phyloP scores from a whole-genome alignment of 768 basidiomycete species.

The Termitomyces sp. region DNA sequence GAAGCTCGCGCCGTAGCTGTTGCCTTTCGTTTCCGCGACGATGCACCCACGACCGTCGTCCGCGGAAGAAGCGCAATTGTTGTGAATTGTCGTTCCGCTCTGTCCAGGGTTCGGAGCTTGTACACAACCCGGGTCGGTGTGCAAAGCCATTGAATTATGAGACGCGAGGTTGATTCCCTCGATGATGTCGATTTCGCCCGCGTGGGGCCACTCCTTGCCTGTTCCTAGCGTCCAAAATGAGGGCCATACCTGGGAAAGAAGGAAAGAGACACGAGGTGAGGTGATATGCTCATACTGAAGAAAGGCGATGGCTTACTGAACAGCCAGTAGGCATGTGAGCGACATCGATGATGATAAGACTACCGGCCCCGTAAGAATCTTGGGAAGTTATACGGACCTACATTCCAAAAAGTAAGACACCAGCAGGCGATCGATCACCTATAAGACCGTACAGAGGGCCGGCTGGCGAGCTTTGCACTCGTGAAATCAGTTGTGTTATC shows the following conservation, averaged over 20 bases:
- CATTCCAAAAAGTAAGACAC: background rate
- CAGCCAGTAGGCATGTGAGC: constrained; percentile 52
- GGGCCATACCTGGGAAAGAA: constrained; percentile 33
- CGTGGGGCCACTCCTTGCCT: constrained; percentile 30
- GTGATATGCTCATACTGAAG: background rate
- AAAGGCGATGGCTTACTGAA: constrained; percentile 28
- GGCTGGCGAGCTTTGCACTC: constrained; percentile 31
- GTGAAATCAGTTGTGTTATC: constrained; percentile 58
- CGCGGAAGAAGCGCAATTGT: constrained; percentile 21
- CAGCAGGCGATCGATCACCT: background rate
- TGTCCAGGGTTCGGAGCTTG: constrained; percentile 25
- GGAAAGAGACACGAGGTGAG: background rate
- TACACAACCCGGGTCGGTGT: constrained; percentile 35
- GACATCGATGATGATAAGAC: constrained; percentile 36
- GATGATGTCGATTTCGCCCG: constrained; percentile 47
- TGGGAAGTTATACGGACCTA: constrained; percentile 39
- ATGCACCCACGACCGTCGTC: constrained; percentile 33
- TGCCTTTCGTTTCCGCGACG: constrained; percentile 33
- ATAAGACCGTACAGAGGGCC: constrained; percentile 46
- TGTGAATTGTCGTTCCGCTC: constrained; percentile 21
- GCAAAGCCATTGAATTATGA: constrained; percentile 53
- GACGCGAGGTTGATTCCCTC: constrained; percentile 51
- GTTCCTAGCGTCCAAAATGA: constrained; percentile 40
- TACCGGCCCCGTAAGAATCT: constrained; percentile 33
- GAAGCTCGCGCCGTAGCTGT: constrained; percentile 44